These are phyloP conservation scores for Cerioporus squamosus DNA, from an alignment of 1,284 basidiomycete genomes.

Conservation along the genomic window DNA sequence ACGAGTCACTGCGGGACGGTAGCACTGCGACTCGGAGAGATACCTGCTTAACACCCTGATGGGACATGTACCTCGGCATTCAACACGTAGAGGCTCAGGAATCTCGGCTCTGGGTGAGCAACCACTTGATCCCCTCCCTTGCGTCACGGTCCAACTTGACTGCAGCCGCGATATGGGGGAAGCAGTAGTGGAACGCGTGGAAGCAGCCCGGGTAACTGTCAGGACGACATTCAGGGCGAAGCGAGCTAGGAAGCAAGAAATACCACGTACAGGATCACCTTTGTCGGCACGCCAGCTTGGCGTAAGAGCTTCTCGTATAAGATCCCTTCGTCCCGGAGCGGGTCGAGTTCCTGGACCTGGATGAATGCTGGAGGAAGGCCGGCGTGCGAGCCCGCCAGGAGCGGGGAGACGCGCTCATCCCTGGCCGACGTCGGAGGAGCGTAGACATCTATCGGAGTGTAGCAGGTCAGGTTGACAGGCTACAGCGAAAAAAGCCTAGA, in stretches of 20 bases:
- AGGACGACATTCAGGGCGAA: neutral
- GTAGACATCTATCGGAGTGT: neutral
- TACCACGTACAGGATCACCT: conserved; percentile 20
- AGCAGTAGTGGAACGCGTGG: conserved; percentile 10
- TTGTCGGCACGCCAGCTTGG: conserved; percentile 25
- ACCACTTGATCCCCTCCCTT: conserved; percentile 12
- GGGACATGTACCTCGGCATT: too few relatives aligned
- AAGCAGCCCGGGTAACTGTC: conserved; percentile 4
- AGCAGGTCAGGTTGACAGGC: too few relatives aligned
- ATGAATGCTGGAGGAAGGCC: conserved; percentile 28
- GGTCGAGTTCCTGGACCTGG: conserved; percentile 27
- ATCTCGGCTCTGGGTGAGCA: conserved; percentile 1
- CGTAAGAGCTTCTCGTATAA: conserved; percentile 27
- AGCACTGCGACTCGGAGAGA: too few relatives aligned
- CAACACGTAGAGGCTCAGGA: too few relatives aligned
- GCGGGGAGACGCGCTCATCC: neutral
- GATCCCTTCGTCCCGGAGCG: conserved; percentile 30
- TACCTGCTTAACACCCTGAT: too few relatives aligned
- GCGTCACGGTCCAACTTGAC: conserved; percentile 1
- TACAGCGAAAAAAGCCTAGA: neutral
- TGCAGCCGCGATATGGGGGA: neutral
- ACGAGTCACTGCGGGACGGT: too few relatives aligned
- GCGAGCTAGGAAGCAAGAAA: neutral
- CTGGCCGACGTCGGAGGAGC: neutral
- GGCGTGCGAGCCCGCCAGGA: conserved; percentile 15